Evolutionary conservation across 108 stramenopile species (phyloP).

Genomic region (Nannochloropsis granulata): DNA sequence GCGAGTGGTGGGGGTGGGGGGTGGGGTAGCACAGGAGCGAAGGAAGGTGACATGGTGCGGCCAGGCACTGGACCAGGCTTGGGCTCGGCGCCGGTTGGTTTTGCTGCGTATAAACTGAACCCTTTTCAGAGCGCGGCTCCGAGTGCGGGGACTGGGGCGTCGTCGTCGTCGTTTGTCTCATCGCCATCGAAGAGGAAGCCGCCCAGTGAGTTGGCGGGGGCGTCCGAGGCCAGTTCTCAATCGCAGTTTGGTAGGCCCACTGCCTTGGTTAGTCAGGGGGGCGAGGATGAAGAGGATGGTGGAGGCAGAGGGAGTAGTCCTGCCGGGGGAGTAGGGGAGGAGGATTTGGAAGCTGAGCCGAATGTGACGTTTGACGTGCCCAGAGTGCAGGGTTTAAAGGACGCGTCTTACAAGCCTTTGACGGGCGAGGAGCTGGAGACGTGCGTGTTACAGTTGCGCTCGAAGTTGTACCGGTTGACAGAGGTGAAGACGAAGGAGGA

Average conservation of each 20-base stretch:
- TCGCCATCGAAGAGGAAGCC: neutral
- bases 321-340: neutral
- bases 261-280: neutral
- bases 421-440: neutral
- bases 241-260: neutral
- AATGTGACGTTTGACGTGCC: neutral
- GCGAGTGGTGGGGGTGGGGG: neutral
- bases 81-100: neutral
- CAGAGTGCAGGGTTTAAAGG: neutral
- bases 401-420: neutral
- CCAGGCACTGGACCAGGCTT: neutral
- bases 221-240: neutral
- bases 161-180: neutral
- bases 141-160: neutral
- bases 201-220: neutral
- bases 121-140: neutral
- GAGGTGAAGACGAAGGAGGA: neutral
- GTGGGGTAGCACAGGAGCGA: too few relatives aligned
- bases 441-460: neutral
- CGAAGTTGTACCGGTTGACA: neutral
- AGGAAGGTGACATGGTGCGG: neutral
- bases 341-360: neutral
- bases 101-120: neutral
- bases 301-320: neutral
- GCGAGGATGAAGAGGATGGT: neutral